Conservation (phyloP, 352 stramenopile genomes). For the Pythium oligandrum region DNA sequence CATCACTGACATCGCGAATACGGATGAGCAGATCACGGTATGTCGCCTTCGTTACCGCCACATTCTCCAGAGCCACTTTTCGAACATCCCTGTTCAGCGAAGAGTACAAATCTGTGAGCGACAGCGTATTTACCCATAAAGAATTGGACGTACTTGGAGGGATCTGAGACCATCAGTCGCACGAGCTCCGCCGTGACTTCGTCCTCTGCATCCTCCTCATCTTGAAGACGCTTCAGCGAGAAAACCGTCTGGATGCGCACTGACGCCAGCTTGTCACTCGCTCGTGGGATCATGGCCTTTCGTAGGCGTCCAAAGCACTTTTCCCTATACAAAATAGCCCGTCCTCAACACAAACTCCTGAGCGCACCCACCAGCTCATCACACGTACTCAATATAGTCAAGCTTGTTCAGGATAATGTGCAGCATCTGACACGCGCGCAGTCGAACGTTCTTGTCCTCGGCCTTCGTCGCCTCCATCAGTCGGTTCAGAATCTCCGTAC, state of each 20-base stretch:
- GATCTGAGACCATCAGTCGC: conserved; percentile 62
- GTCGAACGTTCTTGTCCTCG: conserved; percentile 51
- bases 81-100: conserved; percentile 45
- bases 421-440: conserved; percentile 58
- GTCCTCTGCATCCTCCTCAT: conserved; percentile 31
- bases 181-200: conserved; percentile 39
- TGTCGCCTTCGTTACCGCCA: conserved; percentile 36
- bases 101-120: not conserved
- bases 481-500: conserved; percentile 36
- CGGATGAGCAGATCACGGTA: conserved; percentile 62
- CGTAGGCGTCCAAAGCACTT: conserved; percentile 30
- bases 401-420: conserved; percentile 53
- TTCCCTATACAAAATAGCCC: conserved; percentile 20
- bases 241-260: conserved; percentile 61
- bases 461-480: conserved; percentile 49
- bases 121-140: not conserved
- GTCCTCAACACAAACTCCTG: not conserved
- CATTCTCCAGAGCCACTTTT: conserved; percentile 48
- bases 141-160: conserved; percentile 47
- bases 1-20: conserved; percentile 67
- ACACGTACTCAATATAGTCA: conserved; percentile 46
- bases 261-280: conserved; percentile 56
- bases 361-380: not conserved
- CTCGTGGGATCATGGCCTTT: conserved; percentile 36
- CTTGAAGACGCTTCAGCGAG: conserved; percentile 57